Evolutionary conservation across 176 grass and related monocot species (phyloP).

Genomic region (Oryza meyeriana): DNA sequence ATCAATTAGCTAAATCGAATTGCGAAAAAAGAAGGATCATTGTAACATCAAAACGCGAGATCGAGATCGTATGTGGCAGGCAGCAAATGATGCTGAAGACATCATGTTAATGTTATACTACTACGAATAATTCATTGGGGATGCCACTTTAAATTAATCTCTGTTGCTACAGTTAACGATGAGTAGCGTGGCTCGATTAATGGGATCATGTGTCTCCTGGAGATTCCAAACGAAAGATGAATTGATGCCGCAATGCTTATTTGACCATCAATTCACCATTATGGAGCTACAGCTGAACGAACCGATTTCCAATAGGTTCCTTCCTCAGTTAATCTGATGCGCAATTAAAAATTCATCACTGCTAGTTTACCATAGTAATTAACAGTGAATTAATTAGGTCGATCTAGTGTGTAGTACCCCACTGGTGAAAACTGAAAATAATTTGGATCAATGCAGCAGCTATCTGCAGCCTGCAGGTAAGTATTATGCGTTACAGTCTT

Average conservation of each 20-base stretch:
- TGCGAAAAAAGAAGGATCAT: not conserved
- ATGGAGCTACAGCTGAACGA: not conserved
- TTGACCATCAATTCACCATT: not conserved
- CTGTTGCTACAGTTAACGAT: not conserved
- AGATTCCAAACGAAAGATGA: not conserved
- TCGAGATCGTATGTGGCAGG: too few species aligned
- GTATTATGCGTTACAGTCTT: too few species aligned
- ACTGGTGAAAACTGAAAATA: not conserved
- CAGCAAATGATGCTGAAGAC: not conserved
- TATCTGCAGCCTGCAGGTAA: too few species aligned
- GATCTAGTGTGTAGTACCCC: not conserved
- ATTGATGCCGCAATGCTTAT: not conserved
- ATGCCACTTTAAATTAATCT: not conserved
- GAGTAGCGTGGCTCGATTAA: not conserved
- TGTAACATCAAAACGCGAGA: not conserved
- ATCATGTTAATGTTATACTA: not conserved
- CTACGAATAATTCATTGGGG: not conserved
- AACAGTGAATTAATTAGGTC: not conserved
- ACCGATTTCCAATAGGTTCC: not conserved
- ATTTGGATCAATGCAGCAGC: not conserved
- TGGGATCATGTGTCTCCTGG: not conserved
- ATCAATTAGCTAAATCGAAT: not conserved
- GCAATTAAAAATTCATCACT: not conserved
- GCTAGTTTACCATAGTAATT: not conserved
- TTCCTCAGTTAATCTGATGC: not conserved